Base-by-base conservation (phyloP, 768 basidiomycete species). In the Tephrocybe sp. region DNA sequence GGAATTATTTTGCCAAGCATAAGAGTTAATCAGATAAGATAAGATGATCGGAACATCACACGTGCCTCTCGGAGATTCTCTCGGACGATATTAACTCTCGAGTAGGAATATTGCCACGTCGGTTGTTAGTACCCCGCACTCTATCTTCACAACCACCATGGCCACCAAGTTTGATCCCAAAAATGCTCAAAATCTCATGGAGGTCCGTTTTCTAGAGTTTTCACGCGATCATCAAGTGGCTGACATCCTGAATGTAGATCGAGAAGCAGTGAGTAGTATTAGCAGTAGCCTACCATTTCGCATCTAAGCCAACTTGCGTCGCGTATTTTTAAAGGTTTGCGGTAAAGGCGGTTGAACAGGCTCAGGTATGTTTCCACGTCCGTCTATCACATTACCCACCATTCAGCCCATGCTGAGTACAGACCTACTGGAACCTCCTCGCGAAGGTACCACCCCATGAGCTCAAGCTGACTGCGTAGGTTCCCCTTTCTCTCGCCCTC, bases 391-490 rank as follows among this genome's bases (percentile, higher is more conserved):
- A 33, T 43, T 26, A 11, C 23, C 22, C 32, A 42, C 49, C 17
- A 42, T 45, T 39, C 32, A 48, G 33, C 49, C 19, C 39, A 41
- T 30, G 35, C 39, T 41, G 4, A 26, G 26, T 26, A 19, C 58
- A 98, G 90, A 93, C 93, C 7, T 98, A 98, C 71, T 96, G 94
- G 88, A 94, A 92, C 65, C 77, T 99, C 39, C 72, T 98, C 46
- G 87, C 88, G 64, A 86, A 84, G 63, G 82, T 97, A 44, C 66
- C 75, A 14, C 94, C 95, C 39, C 77, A 75, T 50, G 80, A 83
- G 39, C 82, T 98, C 54, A 84, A 76, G 61, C 74, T 98, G 56
- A 93, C 95, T 55, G 87, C 85, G 92, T 95, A 54, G 58, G 77
- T 68, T 35, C 39, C 36, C 20, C 19, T 9, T 8, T 9, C n/a